Percentiles rank a stretch among this genome's conserved stretches.
These are phyloP conservation scores for Alternaria arbusti DNA, from an alignment of 2,329 filamentous ascomycete species.

Conservation along the genomic window DNA sequence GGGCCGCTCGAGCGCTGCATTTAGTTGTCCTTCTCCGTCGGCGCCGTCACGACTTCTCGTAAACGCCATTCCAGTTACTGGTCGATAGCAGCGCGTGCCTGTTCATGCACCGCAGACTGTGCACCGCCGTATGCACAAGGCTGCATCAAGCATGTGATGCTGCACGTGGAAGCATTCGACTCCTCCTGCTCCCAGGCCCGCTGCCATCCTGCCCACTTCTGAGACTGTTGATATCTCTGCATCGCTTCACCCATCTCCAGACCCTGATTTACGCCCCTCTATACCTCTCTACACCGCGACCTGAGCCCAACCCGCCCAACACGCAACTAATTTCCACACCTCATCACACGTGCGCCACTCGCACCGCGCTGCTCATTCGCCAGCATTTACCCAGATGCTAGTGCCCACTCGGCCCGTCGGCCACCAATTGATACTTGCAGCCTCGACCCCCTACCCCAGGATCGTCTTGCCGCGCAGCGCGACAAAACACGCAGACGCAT, in stretches of 20 bases:
- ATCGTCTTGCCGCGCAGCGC: constrained; percentile 13
- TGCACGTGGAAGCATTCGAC: not conserved
- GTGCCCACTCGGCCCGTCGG: constrained; percentile 7
- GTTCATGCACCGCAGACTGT: constrained; percentile 5
- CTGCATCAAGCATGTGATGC: constrained; percentile 10
- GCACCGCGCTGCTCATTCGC: constrained; percentile 14
- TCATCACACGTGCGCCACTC: constrained; percentile 26
- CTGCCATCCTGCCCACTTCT: not conserved
- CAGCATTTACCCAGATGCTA: constrained; percentile 7
- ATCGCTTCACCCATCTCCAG: not conserved
- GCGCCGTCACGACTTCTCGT: constrained; percentile 19
- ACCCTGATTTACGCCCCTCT: not conserved
- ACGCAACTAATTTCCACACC: constrained; percentile 22
- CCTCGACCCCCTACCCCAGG: constrained; percentile 31
- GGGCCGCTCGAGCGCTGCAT: not conserved
- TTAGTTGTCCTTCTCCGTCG: not conserved
- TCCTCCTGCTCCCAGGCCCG: not conserved
- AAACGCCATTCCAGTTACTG: constrained; percentile 13
- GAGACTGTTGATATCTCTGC: not conserved
- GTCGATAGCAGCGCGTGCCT: constrained; percentile 17
- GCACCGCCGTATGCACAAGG: constrained; percentile 9
- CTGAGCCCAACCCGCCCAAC: not conserved
- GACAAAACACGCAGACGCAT: not conserved
- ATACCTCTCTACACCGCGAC: not conserved
- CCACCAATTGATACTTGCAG: constrained; percentile 20